Evolutionary conservation across 331 rosid genomes (phyloP).

Genomic region (Acacia concinna): DNA sequence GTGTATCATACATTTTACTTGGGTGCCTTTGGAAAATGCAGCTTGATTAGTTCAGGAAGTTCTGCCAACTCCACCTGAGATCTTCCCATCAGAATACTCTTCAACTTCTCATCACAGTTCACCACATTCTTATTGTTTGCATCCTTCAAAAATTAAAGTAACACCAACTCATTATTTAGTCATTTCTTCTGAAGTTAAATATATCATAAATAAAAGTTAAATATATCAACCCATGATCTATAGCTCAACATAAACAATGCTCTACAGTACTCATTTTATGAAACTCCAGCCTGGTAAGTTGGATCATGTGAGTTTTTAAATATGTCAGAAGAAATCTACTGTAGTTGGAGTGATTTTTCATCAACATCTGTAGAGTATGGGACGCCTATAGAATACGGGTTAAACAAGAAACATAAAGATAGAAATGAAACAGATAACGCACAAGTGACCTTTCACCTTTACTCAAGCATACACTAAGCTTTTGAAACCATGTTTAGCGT

Average conservation of each 20-base stretch:
- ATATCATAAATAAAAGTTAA: slow-evolving; percentile 11
- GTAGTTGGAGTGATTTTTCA: neutral
- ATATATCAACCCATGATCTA: neutral
- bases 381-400: neutral
- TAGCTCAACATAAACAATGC: neutral
- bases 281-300: neutral
- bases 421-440: neutral
- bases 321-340: neutral
- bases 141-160: slow-evolving; percentile 53
- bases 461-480: neutral
- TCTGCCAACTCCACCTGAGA: slow-evolving; percentile 75
- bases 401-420: neutral
- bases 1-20: slow-evolving; percentile 42
- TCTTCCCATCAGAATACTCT: slow-evolving; percentile 71
- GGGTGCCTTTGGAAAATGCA: slow-evolving; percentile 81
- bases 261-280: neutral
- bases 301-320: slow-evolving; percentile 18
- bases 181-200: neutral
- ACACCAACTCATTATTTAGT: slow-evolving; percentile 28
- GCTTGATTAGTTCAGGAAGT: slow-evolving; percentile 83
- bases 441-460: neutral
- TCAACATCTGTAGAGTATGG: neutral
- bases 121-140: slow-evolving; percentile 82
- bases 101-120: slow-evolving; percentile 79
- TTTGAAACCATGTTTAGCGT: neutral